Evolutionary conservation across 257 asterid genomes (phyloP).

Genomic region (Solanum pimpinellifolium): DNA sequence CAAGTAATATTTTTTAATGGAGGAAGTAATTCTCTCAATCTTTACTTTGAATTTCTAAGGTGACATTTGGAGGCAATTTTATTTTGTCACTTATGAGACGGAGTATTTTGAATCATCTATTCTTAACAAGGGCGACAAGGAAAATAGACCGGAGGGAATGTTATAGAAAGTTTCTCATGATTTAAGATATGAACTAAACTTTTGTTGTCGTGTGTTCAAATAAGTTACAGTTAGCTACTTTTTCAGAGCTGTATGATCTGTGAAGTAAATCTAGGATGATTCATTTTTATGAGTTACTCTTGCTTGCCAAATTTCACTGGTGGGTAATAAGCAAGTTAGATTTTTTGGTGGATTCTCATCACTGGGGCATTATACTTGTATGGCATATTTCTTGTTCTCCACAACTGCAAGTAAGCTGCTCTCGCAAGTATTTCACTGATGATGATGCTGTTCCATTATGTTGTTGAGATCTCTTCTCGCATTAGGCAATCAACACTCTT

Average conservation of each 20-base stretch:
- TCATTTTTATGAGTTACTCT: neutral
- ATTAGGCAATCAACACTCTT: neutral
- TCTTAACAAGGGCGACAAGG: no score
- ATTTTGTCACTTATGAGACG: no score
- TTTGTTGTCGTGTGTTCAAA: neutral
- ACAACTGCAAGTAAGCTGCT: constrained; percentile 18
- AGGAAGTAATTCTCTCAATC: neutral
- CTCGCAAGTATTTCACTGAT: neutral
- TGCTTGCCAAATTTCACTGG: neutral
- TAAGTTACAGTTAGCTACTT: neutral
- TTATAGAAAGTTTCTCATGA: neutral
- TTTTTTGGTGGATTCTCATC: constrained; percentile 24
- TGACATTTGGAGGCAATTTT: neutral
- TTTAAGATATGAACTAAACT: neutral
- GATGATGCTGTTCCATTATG: neutral
- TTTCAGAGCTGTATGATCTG: neutral
- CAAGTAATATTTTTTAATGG: neutral
- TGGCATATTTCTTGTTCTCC: constrained; percentile 19
- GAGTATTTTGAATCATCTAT: no score
- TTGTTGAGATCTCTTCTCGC: neutral
- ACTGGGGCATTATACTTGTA: constrained; percentile 13
- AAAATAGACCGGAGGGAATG: neutral
- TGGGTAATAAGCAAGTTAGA: neutral
- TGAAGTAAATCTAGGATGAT: neutral
- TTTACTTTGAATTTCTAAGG: neutral